These are phyloP conservation scores for Stephanodiscus triporus DNA, from an alignment of 108 stramenopile genomes.

Conservation along the genomic window DNA sequence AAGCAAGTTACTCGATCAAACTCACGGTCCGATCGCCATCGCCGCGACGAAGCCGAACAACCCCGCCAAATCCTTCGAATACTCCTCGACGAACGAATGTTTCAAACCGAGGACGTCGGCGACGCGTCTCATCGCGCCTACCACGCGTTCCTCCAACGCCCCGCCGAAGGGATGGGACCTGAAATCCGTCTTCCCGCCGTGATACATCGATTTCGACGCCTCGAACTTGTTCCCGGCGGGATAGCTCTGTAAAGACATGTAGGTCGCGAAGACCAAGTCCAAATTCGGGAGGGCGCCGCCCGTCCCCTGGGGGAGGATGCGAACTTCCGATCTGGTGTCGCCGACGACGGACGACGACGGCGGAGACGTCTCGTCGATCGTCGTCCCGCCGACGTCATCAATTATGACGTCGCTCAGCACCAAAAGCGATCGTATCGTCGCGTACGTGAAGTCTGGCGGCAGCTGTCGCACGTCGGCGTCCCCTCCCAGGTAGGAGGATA, in stretches of 20 bases:
- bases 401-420: slow-evolving; percentile 49
- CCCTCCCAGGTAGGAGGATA: slow-evolving; percentile 36
- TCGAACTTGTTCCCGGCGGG: slow-evolving; percentile 12
- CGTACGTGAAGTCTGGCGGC: slow-evolving; percentile 55
- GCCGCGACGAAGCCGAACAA: slow-evolving; percentile 48
- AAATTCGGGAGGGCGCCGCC: slow-evolving; percentile 81
- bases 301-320: slow-evolving; percentile 72
- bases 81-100: slow-evolving; percentile 29
- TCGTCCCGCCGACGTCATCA: neutral
- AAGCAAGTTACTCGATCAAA: neutral
- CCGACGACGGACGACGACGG: neutral
- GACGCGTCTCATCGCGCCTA: neutral
- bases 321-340: slow-evolving; percentile 29
- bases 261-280: slow-evolving; percentile 78
- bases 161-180: slow-evolving; percentile 27
- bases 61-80: slow-evolving; percentile 58
- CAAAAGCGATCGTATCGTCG: slow-evolving; percentile 69
- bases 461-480: slow-evolving; percentile 19
- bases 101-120: slow-evolving; percentile 21
- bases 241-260: slow-evolving; percentile 44
- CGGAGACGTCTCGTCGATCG: neutral
- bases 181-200: slow-evolving; percentile 31
- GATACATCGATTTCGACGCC: slow-evolving; percentile 12
- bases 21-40: slow-evolving; percentile 35
- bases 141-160: slow-evolving; percentile 9